Evolutionary conservation across 2,329 filamentous ascomycete genomes (phyloP).

Genomic region (Aureobasidium vineae): DNA sequence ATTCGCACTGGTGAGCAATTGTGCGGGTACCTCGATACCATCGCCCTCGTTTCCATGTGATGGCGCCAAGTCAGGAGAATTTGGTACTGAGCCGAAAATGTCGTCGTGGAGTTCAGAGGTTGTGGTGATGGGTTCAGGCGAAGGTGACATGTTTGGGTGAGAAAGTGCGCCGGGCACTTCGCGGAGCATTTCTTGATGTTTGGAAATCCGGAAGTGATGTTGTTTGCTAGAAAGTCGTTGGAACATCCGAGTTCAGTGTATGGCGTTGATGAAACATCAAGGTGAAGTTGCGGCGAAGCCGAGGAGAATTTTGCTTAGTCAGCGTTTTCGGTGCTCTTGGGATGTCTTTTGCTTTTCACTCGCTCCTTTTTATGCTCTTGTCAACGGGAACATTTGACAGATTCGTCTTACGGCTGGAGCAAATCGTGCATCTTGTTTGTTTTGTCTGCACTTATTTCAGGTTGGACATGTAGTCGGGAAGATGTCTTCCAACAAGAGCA

Average conservation of each 20-base stretch:
- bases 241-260: neutral
- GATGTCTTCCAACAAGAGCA: neutral
- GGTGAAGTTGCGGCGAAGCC: slow-evolving; percentile 1
- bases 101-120: slow-evolving; percentile 43
- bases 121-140: neutral
- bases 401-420: neutral
- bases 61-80: slow-evolving; percentile 36
- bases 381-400: neutral
- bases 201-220: neutral
- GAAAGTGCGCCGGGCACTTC: slow-evolving; percentile 31
- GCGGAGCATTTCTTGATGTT: slow-evolving; percentile 33
- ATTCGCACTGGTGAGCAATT: slow-evolving; percentile 35
- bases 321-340: neutral
- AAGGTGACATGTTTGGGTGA: neutral
- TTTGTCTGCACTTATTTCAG: neutral
- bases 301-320: slow-evolving; percentile 10
- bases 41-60: slow-evolving; percentile 16
- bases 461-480: too few relatives aligned
- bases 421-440: neutral
- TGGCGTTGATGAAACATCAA: neutral
- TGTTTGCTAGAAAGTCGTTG: neutral
- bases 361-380: too few relatives aligned
- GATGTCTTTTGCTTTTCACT: neutral
- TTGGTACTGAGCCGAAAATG: slow-evolving; percentile 48
- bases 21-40: neutral